Evolutionary conservation across 768 basidiomycete species (phyloP), one percentile per base, ranked within the genome.

Genomic region (Lentinula guzmanii): DNA sequence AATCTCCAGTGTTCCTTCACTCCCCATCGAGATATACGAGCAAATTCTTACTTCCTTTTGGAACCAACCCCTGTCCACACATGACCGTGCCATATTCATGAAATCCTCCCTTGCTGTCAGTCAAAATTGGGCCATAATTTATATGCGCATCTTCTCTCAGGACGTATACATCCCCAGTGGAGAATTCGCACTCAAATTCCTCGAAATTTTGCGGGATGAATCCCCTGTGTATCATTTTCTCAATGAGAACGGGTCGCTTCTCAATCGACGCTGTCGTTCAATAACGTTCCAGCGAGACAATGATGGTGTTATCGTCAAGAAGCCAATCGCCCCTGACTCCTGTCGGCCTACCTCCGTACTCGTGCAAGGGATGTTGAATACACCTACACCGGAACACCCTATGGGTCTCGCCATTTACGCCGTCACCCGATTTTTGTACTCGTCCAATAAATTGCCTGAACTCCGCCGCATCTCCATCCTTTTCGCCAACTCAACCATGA

Each of bases 81-180:
- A 24, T 8, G 41, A 60, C 15, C 58, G 58, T 16, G 34, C 6
- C 15, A 37, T 15, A 8, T 60, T 60, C n/a, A 60, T 60, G 48
- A 60, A 50, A 60, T 60, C 48, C 3, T 60, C 58, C 13, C 43
- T 60, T 8, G 33, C 7, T 41, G 58, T 60, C 13, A 51, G 35
- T 34, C 11, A 11, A 8, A 50, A n/a, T 3, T 60, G 58, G 58
- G 28, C 48, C 4, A 21, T 10, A 9, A 2, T 60, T 16, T 60
- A 33, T 34, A 18, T 52, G 46, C 5, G 34, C 24, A 16, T 41
- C 5, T 60, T 48, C 34, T 48, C 13, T 24, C 24, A 39, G 43
- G 58, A 60, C 16, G 58, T 60, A 7, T 46, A 60, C 21, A 60
- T 60, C 18, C 58, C 58, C 11, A 35, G 28, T 35, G 46, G 21